Percentiles rank a stretch among this genome's conserved stretches.
phyloP scores from a whole-genome alignment of 768 basidiomycete species.

The Termitomyces sp. region DNA sequence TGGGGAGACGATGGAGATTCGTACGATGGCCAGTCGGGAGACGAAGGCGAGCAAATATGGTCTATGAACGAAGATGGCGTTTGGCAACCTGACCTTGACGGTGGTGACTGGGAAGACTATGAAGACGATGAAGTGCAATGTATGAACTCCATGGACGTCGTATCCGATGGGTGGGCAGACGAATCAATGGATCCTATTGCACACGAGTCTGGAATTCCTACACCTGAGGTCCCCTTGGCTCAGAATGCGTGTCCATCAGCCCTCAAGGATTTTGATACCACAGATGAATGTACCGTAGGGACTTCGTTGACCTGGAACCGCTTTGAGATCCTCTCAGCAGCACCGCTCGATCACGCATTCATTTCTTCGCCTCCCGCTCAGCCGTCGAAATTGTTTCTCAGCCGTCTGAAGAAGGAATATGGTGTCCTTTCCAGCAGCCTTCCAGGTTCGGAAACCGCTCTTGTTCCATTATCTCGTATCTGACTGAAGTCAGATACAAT shows the following conservation, averaged over 20 bases:
- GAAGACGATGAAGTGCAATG: constrained; percentile 22
- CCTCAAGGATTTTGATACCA: too few relatives aligned
- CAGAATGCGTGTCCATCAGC: neutral
- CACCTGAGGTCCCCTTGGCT: neutral
- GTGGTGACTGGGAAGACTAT: constrained; percentile 32
- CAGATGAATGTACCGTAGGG: neutral
- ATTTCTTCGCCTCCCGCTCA: constrained; percentile 52
- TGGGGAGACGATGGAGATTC: constrained; percentile 49
- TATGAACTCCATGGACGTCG: constrained; percentile 14
- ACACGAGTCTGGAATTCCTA: neutral
- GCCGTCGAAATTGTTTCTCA: constrained; percentile 68
- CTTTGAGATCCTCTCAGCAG: constrained; percentile 74
- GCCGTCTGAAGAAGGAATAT: constrained; percentile 80
- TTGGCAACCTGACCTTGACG: constrained; percentile 41
- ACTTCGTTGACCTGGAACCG: constrained; percentile 57
- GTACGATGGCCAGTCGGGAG: constrained; percentile 36
- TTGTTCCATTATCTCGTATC: neutral
- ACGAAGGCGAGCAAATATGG: constrained; percentile 37
- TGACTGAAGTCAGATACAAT: constrained; percentile 58
- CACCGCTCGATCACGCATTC: constrained; percentile 82
- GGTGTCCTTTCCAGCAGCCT: constrained; percentile 70
- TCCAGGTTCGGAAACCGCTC: constrained; percentile 55
- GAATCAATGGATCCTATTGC: constrained; percentile 4
- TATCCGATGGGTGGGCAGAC: constrained; percentile 13
- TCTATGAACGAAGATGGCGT: constrained; percentile 36